A percentile compares a stretch with the other conserved stretches of the same genome.
phyloP scores from a whole-genome alignment of 495 filamentous ascomycete genomes.

The Eremomyces bilateralis region DNA sequence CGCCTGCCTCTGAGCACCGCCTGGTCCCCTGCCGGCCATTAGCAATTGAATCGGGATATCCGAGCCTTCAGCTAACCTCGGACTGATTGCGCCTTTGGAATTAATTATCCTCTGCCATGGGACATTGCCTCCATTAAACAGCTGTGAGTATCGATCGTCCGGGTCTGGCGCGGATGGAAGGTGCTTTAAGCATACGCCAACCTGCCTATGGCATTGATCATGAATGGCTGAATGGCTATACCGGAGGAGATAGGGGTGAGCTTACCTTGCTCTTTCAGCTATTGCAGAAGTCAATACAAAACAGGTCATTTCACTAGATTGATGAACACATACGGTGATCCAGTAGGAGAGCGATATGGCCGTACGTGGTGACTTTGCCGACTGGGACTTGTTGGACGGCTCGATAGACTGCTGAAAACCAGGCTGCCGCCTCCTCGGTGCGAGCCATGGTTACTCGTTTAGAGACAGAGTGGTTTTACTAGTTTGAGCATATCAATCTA shows the following conservation, averaged over 20 bases:
- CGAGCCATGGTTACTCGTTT: constrained; percentile 6
- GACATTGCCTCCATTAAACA: constrained; percentile 52
- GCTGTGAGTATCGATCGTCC: neutral
- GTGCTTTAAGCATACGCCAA: constrained; percentile 73
- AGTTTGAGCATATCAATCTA: no score
- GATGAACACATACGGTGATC: constrained; percentile 50
- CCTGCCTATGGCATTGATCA: constrained; percentile 31
- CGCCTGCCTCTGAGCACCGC: constrained; percentile 17
- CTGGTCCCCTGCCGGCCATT: constrained; percentile 10
- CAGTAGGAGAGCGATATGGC: constrained; percentile 62
- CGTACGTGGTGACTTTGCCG: constrained; percentile 72
- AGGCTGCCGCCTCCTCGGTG: constrained; percentile 48
- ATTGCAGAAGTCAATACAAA: neutral
- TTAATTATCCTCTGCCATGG: constrained; percentile 93
- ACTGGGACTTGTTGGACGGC: constrained; percentile 67
- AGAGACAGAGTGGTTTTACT: no score
- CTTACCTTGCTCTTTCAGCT: constrained; percentile 23
- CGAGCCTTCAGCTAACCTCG: constrained; percentile 31
- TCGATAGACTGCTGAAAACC: constrained; percentile 63
- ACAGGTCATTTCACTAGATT: no score
- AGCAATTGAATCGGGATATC: neutral
- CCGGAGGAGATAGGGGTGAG: neutral
- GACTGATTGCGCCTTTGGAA: constrained; percentile 63
- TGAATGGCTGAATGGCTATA: neutral
- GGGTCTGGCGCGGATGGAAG: constrained; percentile 26